phyloP scores from a whole-genome alignment of 805 yeast species.

The Saccharomycopsis olivae region DNA sequence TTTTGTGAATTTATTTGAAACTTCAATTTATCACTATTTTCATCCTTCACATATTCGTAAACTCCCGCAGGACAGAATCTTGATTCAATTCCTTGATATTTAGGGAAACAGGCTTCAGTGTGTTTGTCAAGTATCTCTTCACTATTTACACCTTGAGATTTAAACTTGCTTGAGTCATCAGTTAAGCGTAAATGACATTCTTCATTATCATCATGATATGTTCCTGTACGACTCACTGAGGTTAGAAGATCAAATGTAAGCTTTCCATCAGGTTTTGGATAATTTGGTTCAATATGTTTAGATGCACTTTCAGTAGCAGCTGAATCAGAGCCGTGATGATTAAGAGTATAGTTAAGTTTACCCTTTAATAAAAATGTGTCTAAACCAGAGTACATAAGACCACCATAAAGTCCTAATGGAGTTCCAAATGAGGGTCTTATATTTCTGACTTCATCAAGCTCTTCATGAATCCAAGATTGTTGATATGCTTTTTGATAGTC shows the following conservation, averaged over 20 bases:
- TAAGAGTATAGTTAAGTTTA: constrained; percentile 77
- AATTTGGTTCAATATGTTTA: constrained; percentile 59
- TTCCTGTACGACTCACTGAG: constrained; percentile 93
- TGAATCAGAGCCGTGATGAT: constrained; percentile 52
- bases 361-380: constrained; percentile 75
- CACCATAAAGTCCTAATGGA: constrained; percentile 70
- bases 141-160: constrained; percentile 21
- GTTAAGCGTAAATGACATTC: constrained; percentile 73
- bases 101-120: constrained; percentile 38
- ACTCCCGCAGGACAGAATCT: constrained; percentile 98
- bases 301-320: constrained; percentile 58
- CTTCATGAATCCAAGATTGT: constrained; percentile 79
- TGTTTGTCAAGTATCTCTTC: constrained; percentile 19
- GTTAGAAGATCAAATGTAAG: constrained; percentile 87
- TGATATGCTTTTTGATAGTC: constrained; percentile 56
- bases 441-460: constrained; percentile 76
- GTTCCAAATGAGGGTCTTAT: constrained; percentile 84
- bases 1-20: constrained; percentile 94
- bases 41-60: constrained; percentile 65
- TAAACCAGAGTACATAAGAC: constrained; percentile 74
- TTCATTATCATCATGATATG: constrained; percentile 92
- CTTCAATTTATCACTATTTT: constrained; percentile 51
- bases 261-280: constrained; percentile 94
- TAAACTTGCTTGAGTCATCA: constrained; percentile 26
- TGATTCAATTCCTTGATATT: constrained; percentile 77